Percentiles rank a stretch among this genome's conserved stretches.
Evolutionary conservation across 495 filamentous ascomycete species (phyloP).

Genomic region (Amniculicola lignicola): DNA sequence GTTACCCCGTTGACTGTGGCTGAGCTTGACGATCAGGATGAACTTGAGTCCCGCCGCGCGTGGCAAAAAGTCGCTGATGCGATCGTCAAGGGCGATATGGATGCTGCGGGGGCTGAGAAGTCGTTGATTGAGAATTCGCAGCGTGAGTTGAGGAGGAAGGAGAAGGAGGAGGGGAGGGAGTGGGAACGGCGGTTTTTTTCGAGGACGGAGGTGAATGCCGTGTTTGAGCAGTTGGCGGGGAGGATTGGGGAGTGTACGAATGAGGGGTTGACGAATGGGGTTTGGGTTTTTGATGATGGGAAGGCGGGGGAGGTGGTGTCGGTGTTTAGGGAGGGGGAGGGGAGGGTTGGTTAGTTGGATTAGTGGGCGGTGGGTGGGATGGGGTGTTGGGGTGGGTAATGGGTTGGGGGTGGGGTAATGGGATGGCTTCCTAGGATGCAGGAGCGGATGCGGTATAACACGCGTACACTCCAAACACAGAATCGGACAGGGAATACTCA

Average conservation of each 20-base stretch:
- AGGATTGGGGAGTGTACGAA: conserved; percentile 54
- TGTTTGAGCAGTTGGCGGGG: conserved; percentile 58
- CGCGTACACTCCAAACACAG: too few relatives aligned
- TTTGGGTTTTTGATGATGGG: conserved; percentile 76
- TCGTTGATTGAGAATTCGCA: conserved; percentile 87
- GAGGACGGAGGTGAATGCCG: conserved; percentile 51
- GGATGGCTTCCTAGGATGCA: too few relatives aligned
- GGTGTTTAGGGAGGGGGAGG: conserved; percentile 24
- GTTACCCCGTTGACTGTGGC: conserved; percentile 68
- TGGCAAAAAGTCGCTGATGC: conserved; percentile 81
- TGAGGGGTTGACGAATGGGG: conserved; percentile 76
- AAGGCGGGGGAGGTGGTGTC: conserved; percentile 56
- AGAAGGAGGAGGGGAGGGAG: conserved; percentile 70
- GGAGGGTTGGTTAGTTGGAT: too few relatives aligned
- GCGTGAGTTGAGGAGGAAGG: conserved; percentile 75
- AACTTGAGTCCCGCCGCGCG: conserved; percentile 81
- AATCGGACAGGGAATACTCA: too few relatives aligned
- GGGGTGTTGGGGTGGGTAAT: too few relatives aligned
- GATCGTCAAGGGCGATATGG: conserved; percentile 79
- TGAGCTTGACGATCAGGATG: conserved; percentile 76
- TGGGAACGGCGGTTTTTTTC: conserved; percentile 88
- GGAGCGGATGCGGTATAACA: too few relatives aligned
- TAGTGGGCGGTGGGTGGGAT: too few relatives aligned
- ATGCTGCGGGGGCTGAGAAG: conserved; percentile 73
- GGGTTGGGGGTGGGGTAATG: too few relatives aligned